phyloP scores from a whole-genome alignment of 177 flowering plant genomes.

The Telopea speciosissima region DNA sequence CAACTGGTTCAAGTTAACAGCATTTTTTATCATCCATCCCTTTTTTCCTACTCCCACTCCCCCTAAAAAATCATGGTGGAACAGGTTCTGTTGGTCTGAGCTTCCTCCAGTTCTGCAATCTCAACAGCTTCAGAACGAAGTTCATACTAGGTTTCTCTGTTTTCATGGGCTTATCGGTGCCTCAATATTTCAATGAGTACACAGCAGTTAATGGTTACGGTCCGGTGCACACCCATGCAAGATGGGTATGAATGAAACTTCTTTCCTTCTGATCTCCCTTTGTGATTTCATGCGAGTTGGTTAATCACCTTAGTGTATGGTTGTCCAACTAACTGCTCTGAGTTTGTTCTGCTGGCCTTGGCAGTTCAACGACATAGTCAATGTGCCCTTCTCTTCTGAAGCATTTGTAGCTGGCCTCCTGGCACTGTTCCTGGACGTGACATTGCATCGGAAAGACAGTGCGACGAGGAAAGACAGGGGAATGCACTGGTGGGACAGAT shows the following conservation, averaged over 20 bases:
- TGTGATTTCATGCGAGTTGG: background rate
- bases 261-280: background rate
- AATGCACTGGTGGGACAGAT: conserved; percentile 97
- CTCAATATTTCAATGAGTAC: conserved; percentile 97
- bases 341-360: conserved; percentile 6
- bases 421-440: conserved; percentile 77
- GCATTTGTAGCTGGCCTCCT: conserved; percentile 85
- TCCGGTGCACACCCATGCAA: conserved; percentile 76
- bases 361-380: conserved; percentile 94
- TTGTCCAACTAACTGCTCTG: conserved; percentile 5
- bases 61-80: background rate
- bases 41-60: too few species aligned
- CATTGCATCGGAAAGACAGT: conserved; percentile 53
- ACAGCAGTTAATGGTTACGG: conserved; percentile 71
- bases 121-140: conserved; percentile 90
- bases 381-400: conserved; percentile 81
- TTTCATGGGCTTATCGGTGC: conserved; percentile 87
- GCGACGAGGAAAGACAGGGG: conserved; percentile 80
- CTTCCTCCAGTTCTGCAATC: conserved; percentile 96
- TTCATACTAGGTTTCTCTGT: conserved; percentile 93
- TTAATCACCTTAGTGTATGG: background rate
- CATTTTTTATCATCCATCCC: background rate
- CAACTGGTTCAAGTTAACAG: background rate
- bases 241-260: conserved; percentile 64
- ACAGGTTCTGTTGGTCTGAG: conserved; percentile 87